Evolutionary conservation across 352 stramenopile genomes (phyloP).

Genomic region (Pythium rhizo-oryzae): DNA sequence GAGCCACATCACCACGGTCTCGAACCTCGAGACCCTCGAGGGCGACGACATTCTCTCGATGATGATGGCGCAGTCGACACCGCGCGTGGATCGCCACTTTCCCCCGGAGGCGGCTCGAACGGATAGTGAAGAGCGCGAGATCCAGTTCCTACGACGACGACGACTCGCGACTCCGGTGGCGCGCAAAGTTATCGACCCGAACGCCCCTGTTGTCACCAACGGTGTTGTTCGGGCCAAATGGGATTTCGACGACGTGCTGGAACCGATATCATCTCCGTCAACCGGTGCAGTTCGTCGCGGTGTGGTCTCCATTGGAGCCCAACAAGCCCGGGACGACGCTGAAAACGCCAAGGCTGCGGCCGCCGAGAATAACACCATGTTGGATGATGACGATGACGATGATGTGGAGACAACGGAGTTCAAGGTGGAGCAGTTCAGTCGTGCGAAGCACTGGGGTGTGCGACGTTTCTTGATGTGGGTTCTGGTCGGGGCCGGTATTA

Average conservation of each 20-base stretch:
- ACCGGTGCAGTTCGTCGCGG: slow-evolving; percentile 12
- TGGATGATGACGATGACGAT: slow-evolving; percentile 51
- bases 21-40: slow-evolving; percentile 59
- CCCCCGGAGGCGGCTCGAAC: slow-evolving; percentile 48
- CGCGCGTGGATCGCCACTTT: slow-evolving; percentile 47
- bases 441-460: slow-evolving; percentile 47
- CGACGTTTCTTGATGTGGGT: slow-evolving; percentile 44
- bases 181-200: slow-evolving; percentile 31
- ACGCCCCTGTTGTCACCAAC: slow-evolving; percentile 34
- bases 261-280: slow-evolving; percentile 11
- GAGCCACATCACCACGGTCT: slow-evolving; percentile 36
- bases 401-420: slow-evolving; percentile 55
- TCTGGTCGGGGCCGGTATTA: slow-evolving; percentile 31
- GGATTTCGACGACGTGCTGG: slow-evolving; percentile 31
- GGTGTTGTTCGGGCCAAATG: slow-evolving; percentile 30
- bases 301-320: slow-evolving; percentile 21
- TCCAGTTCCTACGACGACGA: slow-evolving; percentile 46
- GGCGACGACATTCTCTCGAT: slow-evolving; percentile 61
- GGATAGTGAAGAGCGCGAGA: slow-evolving; percentile 54
- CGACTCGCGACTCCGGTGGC: slow-evolving; percentile 33
- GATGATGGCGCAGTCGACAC: slow-evolving; percentile 47
- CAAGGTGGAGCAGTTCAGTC: slow-evolving; percentile 36
- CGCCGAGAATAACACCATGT: slow-evolving; percentile 26
- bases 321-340: slow-evolving; percentile 27
- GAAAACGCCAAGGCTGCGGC: slow-evolving; percentile 24